Evolutionary conservation across 78 protist species (phyloP), one percentile per base, ranked within the genome.

Genomic region (Speleostelium caveatum): DNA sequence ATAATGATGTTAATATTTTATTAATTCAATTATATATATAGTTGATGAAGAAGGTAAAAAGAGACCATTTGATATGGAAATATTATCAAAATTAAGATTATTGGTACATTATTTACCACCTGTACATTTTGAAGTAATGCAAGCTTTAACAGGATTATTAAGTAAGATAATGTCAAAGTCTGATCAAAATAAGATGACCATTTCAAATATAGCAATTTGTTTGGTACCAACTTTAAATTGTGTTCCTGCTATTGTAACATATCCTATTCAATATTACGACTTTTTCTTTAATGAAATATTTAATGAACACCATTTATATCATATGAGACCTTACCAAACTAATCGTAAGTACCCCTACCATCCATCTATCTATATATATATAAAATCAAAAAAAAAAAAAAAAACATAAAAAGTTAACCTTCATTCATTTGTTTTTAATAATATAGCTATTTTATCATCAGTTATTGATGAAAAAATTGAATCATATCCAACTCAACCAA

Each of bases 161-260:
- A 60, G 71, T 22, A 83, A 83, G 30, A 36, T 83, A 12, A 73
- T 83, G 59, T 10, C n/a, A 4, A 67, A 73, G 55, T 56, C 72
- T 8, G 91, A 67, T 21, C 65, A 83, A 33, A 83, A 83, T 39
- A 83, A 83, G 67, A 83, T 83, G 91, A 71, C 91, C 0, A 63
- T 83, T n/a, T 68, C 91, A 17, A 83, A 83, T 53, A 83, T 83
- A 30, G 91, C 91, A 1, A 83, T 83, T 45, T 83, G 91, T 59
- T 7, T 83, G 41, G 91, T 83, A 39, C 91, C 91, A 32, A 83
- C 91, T 1, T 24, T 83, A n/a, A 83, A 83, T 33, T 83, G 91
- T 59, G 91, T 83, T 5, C 91, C 91, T 19, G 91, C 91, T n/a
- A 83, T 83, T 14, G 91, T 83, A 0, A 83, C 79, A 14, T 83